Evolutionary conservation across 257 asterid genomes (phyloP), one percentile per base, ranked within the genome.

Genomic region (Nicotiana otophora): DNA sequence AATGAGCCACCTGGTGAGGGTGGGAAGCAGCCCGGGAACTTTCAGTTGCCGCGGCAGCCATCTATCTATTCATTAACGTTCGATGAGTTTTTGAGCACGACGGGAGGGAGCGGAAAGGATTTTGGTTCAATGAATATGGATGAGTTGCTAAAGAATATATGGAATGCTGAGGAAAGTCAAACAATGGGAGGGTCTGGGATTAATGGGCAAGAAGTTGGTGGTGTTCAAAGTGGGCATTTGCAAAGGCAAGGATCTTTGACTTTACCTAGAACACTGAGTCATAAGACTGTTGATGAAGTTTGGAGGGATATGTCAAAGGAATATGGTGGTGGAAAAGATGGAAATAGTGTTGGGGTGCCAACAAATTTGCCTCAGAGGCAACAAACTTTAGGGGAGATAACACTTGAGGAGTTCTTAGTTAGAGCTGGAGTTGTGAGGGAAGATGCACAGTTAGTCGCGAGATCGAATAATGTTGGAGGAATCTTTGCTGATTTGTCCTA

Each of bases 91-190:
- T 97, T 94, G 81, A 90, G 48, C 48, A 82, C 94, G 7, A 88
- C 94, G 39, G 82, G 97, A 84, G 36, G 93, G 20, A 70, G 23
- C 31, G 98, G 97, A 78, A 94, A 93, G 85, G 98, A 95, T 87
- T 95, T 96, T 62, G 99, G 99, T 19, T 96, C 99, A 0, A 94
- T 94, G 98, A 96, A 94, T 86, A 96, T 96, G 99, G 99, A 96
- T 89, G 99, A 96, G 89, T 89, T 96, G 86, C 87, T 96, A 14
- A 96, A 91, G 86, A 94, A 83, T 67, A 93, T 96, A 82, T 96
- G 99, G 98, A 94, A 88, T 82, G 97, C 98, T 3, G 98, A 95
- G 91, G 99, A 95, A 57, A 87, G 88, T 90, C 98, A 96, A 62
- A 90, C 83, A 65, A 55, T 87, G n/a, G 97, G 90, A 30, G 51